phyloP scores from a whole-genome alignment of 2,329 filamentous ascomycete species.

The Kalaharituber pfeilii region DNA sequence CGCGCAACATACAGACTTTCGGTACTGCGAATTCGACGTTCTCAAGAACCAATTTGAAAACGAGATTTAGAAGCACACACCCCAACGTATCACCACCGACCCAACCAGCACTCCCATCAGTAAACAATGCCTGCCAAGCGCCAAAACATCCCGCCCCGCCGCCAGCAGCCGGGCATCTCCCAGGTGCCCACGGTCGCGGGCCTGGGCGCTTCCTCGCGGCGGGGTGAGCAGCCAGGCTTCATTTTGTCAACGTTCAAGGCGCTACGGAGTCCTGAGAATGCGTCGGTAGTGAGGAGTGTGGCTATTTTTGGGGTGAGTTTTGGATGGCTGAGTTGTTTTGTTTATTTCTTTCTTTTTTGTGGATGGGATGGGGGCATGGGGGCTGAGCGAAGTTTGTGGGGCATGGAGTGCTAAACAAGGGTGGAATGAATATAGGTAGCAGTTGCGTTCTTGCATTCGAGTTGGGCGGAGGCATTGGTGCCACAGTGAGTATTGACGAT shows the following conservation, averaged over 20 bases:
- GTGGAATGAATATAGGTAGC: conserved; percentile 35
- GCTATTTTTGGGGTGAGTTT: conserved; percentile 46
- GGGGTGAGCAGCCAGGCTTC: conserved; percentile 37
- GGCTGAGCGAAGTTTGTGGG: neutral
- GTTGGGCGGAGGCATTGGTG: conserved; percentile 49
- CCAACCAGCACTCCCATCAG: neutral
- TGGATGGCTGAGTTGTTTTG: neutral
- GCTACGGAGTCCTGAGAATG: conserved; percentile 49
- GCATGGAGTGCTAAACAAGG: neutral
- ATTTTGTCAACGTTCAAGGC: conserved; percentile 42
- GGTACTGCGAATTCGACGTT: no score
- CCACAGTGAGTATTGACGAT: conserved; percentile 41
- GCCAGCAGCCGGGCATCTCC: conserved; percentile 29
- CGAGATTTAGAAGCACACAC: neutral
- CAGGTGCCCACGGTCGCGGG: no score
- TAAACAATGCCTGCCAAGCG: neutral
- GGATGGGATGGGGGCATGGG: neutral
- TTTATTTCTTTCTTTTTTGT: neutral
- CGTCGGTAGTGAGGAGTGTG: conserved; percentile 49
- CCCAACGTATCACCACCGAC: neutral
- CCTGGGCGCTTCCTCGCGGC: no score
- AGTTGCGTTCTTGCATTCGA: conserved; percentile 49
- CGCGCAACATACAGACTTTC: no score
- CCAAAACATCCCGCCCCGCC: conserved; percentile 13
- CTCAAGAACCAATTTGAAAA: neutral